Evolutionary conservation across 495 filamentous ascomycete genomes (phyloP), one percentile per base, ranked within the genome.

Genomic region (Talaromyces proteolyticus): DNA sequence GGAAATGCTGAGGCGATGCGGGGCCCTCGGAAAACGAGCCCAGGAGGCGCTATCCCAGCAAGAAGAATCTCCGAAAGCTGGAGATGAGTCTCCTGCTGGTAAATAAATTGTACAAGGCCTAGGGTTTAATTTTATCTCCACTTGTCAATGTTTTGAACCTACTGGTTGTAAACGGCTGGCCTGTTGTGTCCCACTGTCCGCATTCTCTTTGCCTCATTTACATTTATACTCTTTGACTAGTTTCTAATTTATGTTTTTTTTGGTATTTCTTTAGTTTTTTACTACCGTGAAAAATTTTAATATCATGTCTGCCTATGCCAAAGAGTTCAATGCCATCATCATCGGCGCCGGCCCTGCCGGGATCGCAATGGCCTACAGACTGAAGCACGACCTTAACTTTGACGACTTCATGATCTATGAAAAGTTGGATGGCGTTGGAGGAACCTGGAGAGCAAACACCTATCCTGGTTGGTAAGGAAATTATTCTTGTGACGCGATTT

Each of bases 401-500:
- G 67, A 80, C 53, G 73, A 80, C 47, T 76, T 83, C 54, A 56
- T 48, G 3, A 67, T 85, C 42, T 83, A 84, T 59, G 81, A 84
- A 4, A 63, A 72, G 26, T 64, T 77, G 26, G 52, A 72, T 40
- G 72, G 69, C n/a, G 64, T 78, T 29, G 82, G 81, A 41, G 81
- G 82, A n/a, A 82, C 80, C 21, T 85, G 81, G 81, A 67, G 68
- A 59, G 67, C 70, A 26, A 84, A 84, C 59, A 60, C 68, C 23
- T 85, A 84, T 59, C 81, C 81, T 3, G 81, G 79, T 36, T 65
- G 72, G 60, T 63, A 52, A 17, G 57, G 43, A 34, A 34, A 34
- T 8, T 10, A 34, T 34, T 10, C 4, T 4, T 21, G 20, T 22
- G 4, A 2, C 40, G 0, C 29, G 29, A 10, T 34, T 34, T 8